phyloP scores from a whole-genome alignment of 2,329 filamentous ascomycete genomes.

The Xylaria sp. region DNA sequence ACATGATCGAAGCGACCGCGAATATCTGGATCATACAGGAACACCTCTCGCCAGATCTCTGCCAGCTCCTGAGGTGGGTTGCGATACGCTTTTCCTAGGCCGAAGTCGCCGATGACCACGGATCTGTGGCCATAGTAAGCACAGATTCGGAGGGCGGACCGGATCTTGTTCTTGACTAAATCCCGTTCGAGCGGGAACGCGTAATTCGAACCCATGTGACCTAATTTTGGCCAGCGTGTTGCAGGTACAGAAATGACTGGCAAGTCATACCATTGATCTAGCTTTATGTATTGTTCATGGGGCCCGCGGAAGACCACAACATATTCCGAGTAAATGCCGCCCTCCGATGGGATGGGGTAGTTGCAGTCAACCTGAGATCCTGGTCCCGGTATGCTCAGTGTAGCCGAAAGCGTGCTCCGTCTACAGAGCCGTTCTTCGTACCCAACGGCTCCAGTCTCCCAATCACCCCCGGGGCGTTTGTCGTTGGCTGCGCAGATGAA shows the following conservation, averaged over 20 bases:
- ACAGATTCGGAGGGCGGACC: slow-evolving; percentile 72
- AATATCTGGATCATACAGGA: slow-evolving; percentile 67
- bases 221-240: slow-evolving; percentile 74
- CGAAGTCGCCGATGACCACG: slow-evolving; percentile 68
- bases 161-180: slow-evolving; percentile 75
- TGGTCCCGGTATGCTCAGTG: slow-evolving; percentile 66
- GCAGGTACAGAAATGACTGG: slow-evolving; percentile 78
- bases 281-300: slow-evolving; percentile 66
- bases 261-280: slow-evolving; percentile 62
- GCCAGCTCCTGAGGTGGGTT: slow-evolving; percentile 70
- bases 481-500: slow-evolving; percentile 79
- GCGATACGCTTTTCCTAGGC: slow-evolving; percentile 65
- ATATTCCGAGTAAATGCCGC: slow-evolving; percentile 71
- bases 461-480: slow-evolving; percentile 77
- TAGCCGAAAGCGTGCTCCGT: slow-evolving; percentile 74
- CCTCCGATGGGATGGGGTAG: slow-evolving; percentile 74
- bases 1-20: slow-evolving; percentile 66
- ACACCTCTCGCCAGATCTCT: slow-evolving; percentile 68
- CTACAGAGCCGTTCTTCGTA: slow-evolving; percentile 77
- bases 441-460: slow-evolving; percentile 68
- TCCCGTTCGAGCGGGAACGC: slow-evolving; percentile 74
- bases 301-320: slow-evolving; percentile 77
- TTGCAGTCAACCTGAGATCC: slow-evolving; percentile 54
- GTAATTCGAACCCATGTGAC: slow-evolving; percentile 69
- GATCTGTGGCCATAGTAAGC: slow-evolving; percentile 62